Percentiles rank a stretch among this genome's conserved stretches.
These are phyloP conservation scores for Aspergillus novofumigatus DNA, from an alignment of 2,329 filamentous ascomycete genomes.

Conservation along the genomic window DNA sequence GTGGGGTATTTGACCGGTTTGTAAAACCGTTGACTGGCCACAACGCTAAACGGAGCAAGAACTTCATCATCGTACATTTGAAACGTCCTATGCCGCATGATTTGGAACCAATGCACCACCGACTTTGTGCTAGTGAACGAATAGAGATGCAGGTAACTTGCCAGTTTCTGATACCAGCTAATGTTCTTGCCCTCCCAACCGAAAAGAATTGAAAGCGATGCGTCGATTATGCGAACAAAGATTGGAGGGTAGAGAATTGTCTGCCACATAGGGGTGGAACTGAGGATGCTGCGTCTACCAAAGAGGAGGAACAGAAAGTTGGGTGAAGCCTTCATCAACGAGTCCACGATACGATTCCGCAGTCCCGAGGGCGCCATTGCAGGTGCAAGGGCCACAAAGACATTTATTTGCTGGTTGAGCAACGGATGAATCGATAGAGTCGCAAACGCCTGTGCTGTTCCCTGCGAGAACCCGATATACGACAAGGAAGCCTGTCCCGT, in stretches of 20 bases:
- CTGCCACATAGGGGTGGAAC: slow-evolving; percentile 95
- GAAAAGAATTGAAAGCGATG: slow-evolving; percentile 77
- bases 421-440: slow-evolving; percentile 86
- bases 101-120: slow-evolving; percentile 99
- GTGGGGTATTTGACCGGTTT: slow-evolving; percentile 96
- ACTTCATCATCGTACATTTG: slow-evolving; percentile 99
- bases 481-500: slow-evolving; percentile 81
- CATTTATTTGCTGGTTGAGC: slow-evolving; percentile 87
- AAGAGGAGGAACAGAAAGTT: slow-evolving; percentile 91
- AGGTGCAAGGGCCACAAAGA: slow-evolving; percentile 92
- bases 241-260: slow-evolving; percentile 91
- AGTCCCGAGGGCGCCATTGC: slow-evolving; percentile 94
- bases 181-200: slow-evolving; percentile 87
- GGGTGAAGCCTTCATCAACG: slow-evolving; percentile 87
- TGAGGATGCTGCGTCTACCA: slow-evolving; percentile 83
- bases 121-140: slow-evolving; percentile 96
- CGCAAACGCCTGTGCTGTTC: slow-evolving; percentile 94
- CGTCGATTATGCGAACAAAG: slow-evolving; percentile 83
- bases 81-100: slow-evolving; percentile 92
- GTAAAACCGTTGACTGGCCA: slow-evolving; percentile 75
- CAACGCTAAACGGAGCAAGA: slow-evolving; percentile 68
- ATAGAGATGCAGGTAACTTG: slow-evolving; percentile 92
- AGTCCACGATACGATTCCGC: slow-evolving; percentile 84
- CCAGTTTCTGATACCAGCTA: slow-evolving; percentile 79
- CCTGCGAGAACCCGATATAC: slow-evolving; percentile 96